phyloP scores from a whole-genome alignment of 177 flowering plant species.

The Tripterygium wilfordii region DNA sequence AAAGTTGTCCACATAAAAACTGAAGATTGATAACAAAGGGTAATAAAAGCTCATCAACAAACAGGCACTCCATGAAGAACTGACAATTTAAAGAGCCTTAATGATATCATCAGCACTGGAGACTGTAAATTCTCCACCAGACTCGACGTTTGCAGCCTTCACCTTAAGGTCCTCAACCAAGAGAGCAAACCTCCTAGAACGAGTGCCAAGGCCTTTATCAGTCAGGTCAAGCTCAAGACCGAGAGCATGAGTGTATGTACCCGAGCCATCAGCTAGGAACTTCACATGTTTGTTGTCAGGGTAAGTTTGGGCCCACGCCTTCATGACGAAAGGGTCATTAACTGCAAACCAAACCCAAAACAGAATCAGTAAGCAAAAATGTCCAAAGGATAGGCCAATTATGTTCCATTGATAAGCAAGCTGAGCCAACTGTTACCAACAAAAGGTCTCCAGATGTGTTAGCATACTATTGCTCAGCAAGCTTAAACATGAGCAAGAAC shows the following conservation, averaged over 20 bases:
- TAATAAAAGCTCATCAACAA: too few relatives aligned
- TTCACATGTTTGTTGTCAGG: conserved; percentile 79
- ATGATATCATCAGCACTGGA: conserved; percentile 86
- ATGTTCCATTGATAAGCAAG: too few relatives aligned
- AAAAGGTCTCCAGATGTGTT: too few relatives aligned
- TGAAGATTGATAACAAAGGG: too few relatives aligned
- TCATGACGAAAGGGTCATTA: conserved; percentile 81
- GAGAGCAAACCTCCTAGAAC: conserved; percentile 77
- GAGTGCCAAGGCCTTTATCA: conserved; percentile 80
- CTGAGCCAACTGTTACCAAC: too few relatives aligned
- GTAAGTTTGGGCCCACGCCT: conserved; percentile 83
- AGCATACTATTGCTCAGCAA: too few relatives aligned
- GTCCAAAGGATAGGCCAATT: too few relatives aligned
- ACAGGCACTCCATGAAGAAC: too few relatives aligned
- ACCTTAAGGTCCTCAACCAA: conserved; percentile 84
- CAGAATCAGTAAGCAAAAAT: too few relatives aligned
- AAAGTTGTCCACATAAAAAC: too few relatives aligned
- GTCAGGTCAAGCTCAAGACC: conserved; percentile 87
- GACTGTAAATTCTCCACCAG: conserved; percentile 81
- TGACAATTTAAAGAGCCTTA: conserved; percentile 50
- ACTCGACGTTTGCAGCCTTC: conserved; percentile 66
- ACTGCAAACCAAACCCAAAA: conserved; percentile 13
- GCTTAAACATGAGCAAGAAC: too few relatives aligned
- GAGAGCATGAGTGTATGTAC: conserved; percentile 66
- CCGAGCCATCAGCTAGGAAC: conserved; percentile 91